Base-by-base conservation (phyloP, 768 basidiomycete genomes). In the Collybia nuda region DNA sequence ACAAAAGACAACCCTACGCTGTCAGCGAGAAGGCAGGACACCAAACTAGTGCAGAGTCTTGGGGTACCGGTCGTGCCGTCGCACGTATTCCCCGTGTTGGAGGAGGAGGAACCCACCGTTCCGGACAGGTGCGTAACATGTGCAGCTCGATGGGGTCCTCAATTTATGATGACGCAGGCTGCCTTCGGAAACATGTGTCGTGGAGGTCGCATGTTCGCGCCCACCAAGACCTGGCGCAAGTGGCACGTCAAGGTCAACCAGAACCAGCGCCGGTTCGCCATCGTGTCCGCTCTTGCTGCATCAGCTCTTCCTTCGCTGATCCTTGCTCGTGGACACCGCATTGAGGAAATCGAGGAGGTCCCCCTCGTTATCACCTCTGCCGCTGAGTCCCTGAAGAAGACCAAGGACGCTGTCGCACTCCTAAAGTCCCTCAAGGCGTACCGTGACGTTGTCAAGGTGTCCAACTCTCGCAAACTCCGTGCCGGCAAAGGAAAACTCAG, bases 121-220 rank as follows among this genome's bases (percentile, higher is more conserved):
- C 97, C 50, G 97, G 97, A 54, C 96, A 95, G 84, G 89, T 89
- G 56, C 54, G 80, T 64, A 18, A 14, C 7, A 15, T 21, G 29
- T n/a, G 12, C 32, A 46, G 2, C 28, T 18, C 21, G 37, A 8
- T 17, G 18, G 32, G 36, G 3, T 23, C 38, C 35, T 46, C 48
- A 45, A 41, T 62, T 36, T 51, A 32, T 41, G 11, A 19, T 45
- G 49, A 11, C 29, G 21, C 49, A 96, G 88, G 97, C 93, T 70
- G 97, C 97, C 26, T 98, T 98, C 77, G 97, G 97, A 67, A 98
- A 98, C 89, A 98, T 99, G 97, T 98, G 96, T 82, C 91, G 97
- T 73, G 96, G 97, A 67, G 97, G 97, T 79, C 93, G 97, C 68
- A 98, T 99, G 97, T 98, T 99, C 75, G 96, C 96, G 23, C 97